Percentiles rank a stretch among this genome's conserved stretches.
Conservation (phyloP, 345 rosid species). For the Punica granatum region DNA sequence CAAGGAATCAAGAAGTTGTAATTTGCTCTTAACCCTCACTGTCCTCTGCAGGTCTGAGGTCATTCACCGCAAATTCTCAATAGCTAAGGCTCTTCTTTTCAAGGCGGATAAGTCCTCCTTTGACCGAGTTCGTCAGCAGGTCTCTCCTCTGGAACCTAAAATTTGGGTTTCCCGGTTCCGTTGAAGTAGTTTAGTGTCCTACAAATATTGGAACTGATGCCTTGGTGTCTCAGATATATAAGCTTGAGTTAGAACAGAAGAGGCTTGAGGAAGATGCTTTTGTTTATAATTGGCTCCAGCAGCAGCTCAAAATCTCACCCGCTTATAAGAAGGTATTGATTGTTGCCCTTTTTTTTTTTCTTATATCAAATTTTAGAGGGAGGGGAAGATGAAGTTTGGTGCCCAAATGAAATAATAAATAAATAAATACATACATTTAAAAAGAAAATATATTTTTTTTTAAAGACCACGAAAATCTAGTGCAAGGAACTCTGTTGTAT, state of each 20-base stretch:
- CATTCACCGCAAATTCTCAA: constrained; percentile 69
- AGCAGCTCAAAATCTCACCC: constrained; percentile 80
- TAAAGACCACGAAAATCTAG: no score
- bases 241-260: constrained; percentile 80
- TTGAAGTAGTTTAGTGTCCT: not conserved
- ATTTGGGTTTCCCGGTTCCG: not conserved
- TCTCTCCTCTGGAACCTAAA: constrained; percentile 17
- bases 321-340: constrained; percentile 73
- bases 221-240: constrained; percentile 44
- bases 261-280: constrained; percentile 78
- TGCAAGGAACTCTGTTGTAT: not conserved
- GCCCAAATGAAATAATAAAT: no score
- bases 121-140: constrained; percentile 83
- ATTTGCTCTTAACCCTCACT: not conserved
- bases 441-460: no score
- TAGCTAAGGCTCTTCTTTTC: constrained; percentile 67
- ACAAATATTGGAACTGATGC: constrained; percentile 3
- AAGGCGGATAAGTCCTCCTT: constrained; percentile 86
- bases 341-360: not conserved
- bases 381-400: not conserved
- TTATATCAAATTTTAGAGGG: not conserved
- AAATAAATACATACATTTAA: no score
- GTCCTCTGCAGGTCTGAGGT: constrained; percentile 46
- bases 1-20: not conserved
- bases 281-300: constrained; percentile 93